Evolutionary conservation across 805 yeast genomes (phyloP).

Genomic region (Huiozyma naganishii): DNA sequence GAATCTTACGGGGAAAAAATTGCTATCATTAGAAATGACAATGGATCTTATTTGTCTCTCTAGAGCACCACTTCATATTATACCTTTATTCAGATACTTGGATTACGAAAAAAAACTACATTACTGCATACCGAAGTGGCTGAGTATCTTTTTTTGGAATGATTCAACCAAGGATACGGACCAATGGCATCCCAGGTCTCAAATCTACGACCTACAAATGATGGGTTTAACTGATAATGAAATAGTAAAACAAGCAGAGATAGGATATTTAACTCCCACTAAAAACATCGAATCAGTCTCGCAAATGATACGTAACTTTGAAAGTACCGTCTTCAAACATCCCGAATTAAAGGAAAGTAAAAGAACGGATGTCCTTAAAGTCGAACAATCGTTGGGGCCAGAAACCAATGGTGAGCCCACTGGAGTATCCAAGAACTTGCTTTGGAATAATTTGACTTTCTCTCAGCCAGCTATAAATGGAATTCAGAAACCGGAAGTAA

Average conservation of each 20-base stretch:
- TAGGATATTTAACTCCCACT: slow-evolving; percentile 42
- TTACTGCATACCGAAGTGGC: slow-evolving; percentile 89
- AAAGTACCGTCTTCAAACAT: slow-evolving; percentile 38
- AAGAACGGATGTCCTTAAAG: not conserved
- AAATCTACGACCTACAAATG: slow-evolving; percentile 92
- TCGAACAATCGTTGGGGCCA: too few relatives aligned
- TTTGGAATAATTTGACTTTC: slow-evolving; percentile 21
- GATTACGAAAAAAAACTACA: slow-evolving; percentile 40
- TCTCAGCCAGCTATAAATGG: slow-evolving; percentile 18
- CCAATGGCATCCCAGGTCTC: slow-evolving; percentile 90
- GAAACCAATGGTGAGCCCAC: not conserved
- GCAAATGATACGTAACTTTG: slow-evolving; percentile 62
- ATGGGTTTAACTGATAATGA: slow-evolving; percentile 97
- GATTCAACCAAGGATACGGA: slow-evolving; percentile 34
- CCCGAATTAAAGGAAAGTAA: not conserved
- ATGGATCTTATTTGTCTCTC: slow-evolving; percentile 82
- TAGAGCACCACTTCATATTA: slow-evolving; percentile 84
- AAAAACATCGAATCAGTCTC: slow-evolving; percentile 31
- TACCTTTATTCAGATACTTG: slow-evolving; percentile 73
- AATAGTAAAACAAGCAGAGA: slow-evolving; percentile 47
- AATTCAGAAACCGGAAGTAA: slow-evolving; percentile 16
- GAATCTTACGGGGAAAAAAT: slow-evolving; percentile 60
- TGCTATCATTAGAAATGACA: slow-evolving; percentile 72
- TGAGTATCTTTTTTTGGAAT: slow-evolving; percentile 86
- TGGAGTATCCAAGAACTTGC: slow-evolving; percentile 3